These are phyloP conservation scores for Hyphochytrium catenoides DNA, from an alignment of 352 stramenopile genomes.

Conservation along the genomic window DNA sequence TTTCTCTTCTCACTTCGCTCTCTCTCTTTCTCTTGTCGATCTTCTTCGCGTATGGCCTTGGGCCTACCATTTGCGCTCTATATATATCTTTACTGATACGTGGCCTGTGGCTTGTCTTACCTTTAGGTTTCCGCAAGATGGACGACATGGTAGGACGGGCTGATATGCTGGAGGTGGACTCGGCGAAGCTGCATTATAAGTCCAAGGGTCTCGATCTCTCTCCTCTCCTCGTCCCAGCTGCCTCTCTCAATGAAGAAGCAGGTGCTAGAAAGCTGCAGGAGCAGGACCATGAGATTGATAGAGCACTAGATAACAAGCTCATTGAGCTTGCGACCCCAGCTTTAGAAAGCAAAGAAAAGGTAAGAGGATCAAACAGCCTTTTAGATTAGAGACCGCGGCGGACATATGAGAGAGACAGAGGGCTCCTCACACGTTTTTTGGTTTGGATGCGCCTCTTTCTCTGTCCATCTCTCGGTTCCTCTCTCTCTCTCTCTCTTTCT, in stretches of 20 bases:
- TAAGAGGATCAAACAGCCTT: too few relatives aligned
- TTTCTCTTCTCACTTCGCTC: too few relatives aligned
- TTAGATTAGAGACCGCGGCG: too few relatives aligned
- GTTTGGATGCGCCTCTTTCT: too few relatives aligned
- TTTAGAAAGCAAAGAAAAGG: slow-evolving; percentile 3
- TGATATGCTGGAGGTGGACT: slow-evolving; percentile 74
- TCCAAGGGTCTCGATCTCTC: slow-evolving; percentile 59
- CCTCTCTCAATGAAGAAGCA: slow-evolving; percentile 67
- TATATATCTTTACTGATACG: background rate
- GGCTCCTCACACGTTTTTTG: too few relatives aligned
- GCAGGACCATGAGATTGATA: slow-evolving; percentile 53
- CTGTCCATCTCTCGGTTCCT: too few relatives aligned
- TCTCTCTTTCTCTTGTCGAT: too few relatives aligned
- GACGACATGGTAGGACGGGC: slow-evolving; percentile 81
- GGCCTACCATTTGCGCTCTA: too few relatives aligned
- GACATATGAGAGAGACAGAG: too few relatives aligned
- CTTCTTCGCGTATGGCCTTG: too few relatives aligned
- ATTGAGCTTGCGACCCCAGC: slow-evolving; percentile 21
- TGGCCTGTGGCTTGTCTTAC: slow-evolving; percentile 28
- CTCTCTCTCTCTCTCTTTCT: too few relatives aligned
- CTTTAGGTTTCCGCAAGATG: slow-evolving; percentile 67
- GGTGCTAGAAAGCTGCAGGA: slow-evolving; percentile 38
- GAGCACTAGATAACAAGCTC: background rate
- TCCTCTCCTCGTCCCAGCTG: slow-evolving; percentile 73
- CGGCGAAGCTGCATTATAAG: slow-evolving; percentile 37